phyloP scores from a whole-genome alignment of 1,139 yeast species.

The Candida sojae region DNA sequence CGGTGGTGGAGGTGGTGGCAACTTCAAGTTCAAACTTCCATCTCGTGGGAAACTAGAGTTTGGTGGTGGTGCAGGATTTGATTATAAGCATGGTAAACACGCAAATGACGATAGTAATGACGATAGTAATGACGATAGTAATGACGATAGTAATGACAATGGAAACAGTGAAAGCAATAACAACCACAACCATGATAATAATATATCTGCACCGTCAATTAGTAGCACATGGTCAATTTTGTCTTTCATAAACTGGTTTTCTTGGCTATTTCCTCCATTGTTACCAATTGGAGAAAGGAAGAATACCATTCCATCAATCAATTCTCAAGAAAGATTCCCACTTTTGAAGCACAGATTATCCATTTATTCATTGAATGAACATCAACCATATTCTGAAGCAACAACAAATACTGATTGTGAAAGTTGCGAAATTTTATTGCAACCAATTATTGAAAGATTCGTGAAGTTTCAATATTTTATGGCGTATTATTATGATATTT shows the following conservation, averaged over 20 bases:
- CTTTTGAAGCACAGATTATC: conserved; percentile 13
- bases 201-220: background rate
- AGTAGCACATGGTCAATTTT: background rate
- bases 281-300: conserved; percentile 15
- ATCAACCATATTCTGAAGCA: background rate
- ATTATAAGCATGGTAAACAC: conserved; percentile 18
- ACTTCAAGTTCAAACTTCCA: conserved; percentile 24
- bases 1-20: conserved; percentile 33
- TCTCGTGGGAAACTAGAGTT: conserved; percentile 24
- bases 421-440: background rate
- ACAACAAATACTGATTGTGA: background rate
- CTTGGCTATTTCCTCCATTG: conserved; percentile 27
- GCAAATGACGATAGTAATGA: conserved; percentile 9
- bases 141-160: background rate
- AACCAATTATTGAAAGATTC: conserved; percentile 11
- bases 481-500: conserved; percentile 21
- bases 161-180: background rate
- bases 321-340: conserved; percentile 12
- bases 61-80: conserved; percentile 33
- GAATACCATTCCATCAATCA: background rate
- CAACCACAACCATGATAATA: background rate
- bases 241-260: conserved; percentile 20
- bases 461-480: conserved; percentile 21
- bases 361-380: conserved; percentile 9
- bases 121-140: background rate